Conservation (phyloP, 495 filamentous ascomycete genomes). For the Penicillium pancosmium region DNA sequence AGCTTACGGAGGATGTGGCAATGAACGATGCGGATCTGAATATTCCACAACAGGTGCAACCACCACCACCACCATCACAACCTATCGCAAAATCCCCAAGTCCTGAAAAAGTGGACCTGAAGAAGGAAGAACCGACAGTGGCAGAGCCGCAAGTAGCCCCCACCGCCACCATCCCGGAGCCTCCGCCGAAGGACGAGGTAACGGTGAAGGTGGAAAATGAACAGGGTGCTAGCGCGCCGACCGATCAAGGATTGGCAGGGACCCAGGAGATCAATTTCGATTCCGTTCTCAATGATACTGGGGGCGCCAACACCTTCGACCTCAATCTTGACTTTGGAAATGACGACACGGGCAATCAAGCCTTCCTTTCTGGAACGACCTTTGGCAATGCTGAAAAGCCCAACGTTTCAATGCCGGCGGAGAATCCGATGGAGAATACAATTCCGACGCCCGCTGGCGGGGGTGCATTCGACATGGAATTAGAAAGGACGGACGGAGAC, state of each 20-base stretch:
- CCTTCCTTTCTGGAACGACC: slow-evolving; percentile 42
- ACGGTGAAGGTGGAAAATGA: slow-evolving; percentile 32
- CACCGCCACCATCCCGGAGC: slow-evolving; percentile 16
- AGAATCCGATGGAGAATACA: slow-evolving; percentile 18
- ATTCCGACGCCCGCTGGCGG: slow-evolving; percentile 38
- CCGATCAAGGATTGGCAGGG: slow-evolving; percentile 25
- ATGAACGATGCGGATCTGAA: slow-evolving; percentile 34
- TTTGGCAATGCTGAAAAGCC: slow-evolving; percentile 33
- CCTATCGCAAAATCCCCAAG: slow-evolving; percentile 18
- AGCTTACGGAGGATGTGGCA: slow-evolving; percentile 32
- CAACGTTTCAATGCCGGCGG: slow-evolving; percentile 27
- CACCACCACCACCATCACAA: slow-evolving; percentile 14
- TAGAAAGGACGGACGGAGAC: slow-evolving; percentile 33
- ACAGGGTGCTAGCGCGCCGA: slow-evolving; percentile 15
- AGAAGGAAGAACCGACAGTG: slow-evolving; percentile 17
- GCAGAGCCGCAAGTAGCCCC: slow-evolving; percentile 14
- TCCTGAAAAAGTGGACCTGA: slow-evolving; percentile 17
- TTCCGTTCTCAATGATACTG: slow-evolving; percentile 38
- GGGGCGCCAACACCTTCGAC: slow-evolving; percentile 43
- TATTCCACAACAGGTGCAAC: slow-evolving; percentile 13
- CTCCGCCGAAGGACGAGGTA: slow-evolving; percentile 24
- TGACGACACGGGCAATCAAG: slow-evolving; percentile 48
- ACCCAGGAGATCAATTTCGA: slow-evolving; percentile 45
- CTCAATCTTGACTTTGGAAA: slow-evolving; percentile 51
- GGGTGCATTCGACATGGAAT: slow-evolving; percentile 48